Evolutionary conservation across 2,329 filamentous ascomycete genomes (phyloP).

Genomic region (Tolypocladium sp.): DNA sequence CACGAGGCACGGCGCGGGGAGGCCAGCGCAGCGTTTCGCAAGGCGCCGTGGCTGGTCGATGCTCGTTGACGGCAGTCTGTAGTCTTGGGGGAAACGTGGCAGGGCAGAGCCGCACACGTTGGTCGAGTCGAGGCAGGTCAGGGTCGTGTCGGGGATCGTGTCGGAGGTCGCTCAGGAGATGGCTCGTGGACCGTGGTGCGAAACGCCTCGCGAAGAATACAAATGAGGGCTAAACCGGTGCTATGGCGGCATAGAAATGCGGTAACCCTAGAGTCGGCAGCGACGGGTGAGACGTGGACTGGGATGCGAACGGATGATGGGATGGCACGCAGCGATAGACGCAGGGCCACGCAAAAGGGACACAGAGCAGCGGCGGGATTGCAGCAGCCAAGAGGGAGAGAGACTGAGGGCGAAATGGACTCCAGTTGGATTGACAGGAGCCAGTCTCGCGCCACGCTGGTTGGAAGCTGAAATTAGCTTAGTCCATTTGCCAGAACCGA

Average conservation of each 20-base stretch:
- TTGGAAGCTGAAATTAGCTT: not conserved
- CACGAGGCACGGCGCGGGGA: not conserved
- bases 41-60: not conserved
- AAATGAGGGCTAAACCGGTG: not conserved
- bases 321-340: not conserved
- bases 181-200: not conserved
- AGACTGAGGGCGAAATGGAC: not conserved
- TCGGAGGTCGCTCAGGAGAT: not conserved
- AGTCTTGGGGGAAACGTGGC: not conserved
- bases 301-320: not conserved
- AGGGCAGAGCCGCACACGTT: not conserved
- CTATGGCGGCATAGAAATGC: constrained; percentile 1
- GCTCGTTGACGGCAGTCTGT: not conserved
- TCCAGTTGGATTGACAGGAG: not conserved
- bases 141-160: not conserved
- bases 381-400: not conserved
- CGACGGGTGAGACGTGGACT: not conserved
- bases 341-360: not conserved
- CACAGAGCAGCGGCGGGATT: not conserved
- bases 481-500: not conserved
- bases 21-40: not conserved
- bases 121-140: not conserved
- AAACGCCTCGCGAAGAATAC: not conserved
- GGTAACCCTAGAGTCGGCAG: not conserved
- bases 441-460: not conserved